These are phyloP conservation scores for Trichoderma orchidacearum DNA, from an alignment of 495 filamentous ascomycete species.

Conservation along the genomic window DNA sequence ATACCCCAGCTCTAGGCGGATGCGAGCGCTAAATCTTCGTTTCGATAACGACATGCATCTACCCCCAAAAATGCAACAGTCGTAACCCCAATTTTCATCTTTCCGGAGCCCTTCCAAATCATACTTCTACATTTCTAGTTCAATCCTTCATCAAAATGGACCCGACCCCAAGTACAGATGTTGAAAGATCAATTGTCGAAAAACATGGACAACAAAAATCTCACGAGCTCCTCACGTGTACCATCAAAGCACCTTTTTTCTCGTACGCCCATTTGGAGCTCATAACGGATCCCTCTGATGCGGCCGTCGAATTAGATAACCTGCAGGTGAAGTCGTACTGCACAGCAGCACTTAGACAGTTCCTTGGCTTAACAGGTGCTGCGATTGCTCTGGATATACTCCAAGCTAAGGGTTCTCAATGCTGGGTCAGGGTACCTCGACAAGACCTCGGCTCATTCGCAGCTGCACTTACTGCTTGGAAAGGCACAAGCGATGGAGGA, in stretches of 20 bases:
- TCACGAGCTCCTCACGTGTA: slow-evolving; percentile 18
- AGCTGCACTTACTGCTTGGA: slow-evolving; percentile 53
- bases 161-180: neutral
- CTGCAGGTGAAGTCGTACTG: slow-evolving; percentile 64
- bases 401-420: slow-evolving; percentile 38
- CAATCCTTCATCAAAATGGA: neutral
- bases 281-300: slow-evolving; percentile 5
- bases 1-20: too few species aligned
- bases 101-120: neutral
- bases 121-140: neutral
- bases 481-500: slow-evolving; percentile 41
- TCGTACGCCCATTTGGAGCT: slow-evolving; percentile 29
- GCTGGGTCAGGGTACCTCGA: slow-evolving; percentile 65
- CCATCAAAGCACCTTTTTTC: slow-evolving; percentile 20
- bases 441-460: slow-evolving; percentile 44
- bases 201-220: slow-evolving; percentile 12
- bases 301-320: slow-evolving; percentile 40
- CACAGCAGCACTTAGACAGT: slow-evolving; percentile 59
- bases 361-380: slow-evolving; percentile 64
- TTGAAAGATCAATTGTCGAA: neutral
- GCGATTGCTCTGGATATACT: slow-evolving; percentile 74
- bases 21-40: neutral
- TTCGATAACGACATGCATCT: neutral
- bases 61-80: neutral
- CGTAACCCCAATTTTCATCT: neutral